Percentiles rank a stretch among this genome's conserved stretches.
Evolutionary conservation across 139 green algal genomes (phyloP).

Genomic region (Tetradesmus obliquus): DNA sequence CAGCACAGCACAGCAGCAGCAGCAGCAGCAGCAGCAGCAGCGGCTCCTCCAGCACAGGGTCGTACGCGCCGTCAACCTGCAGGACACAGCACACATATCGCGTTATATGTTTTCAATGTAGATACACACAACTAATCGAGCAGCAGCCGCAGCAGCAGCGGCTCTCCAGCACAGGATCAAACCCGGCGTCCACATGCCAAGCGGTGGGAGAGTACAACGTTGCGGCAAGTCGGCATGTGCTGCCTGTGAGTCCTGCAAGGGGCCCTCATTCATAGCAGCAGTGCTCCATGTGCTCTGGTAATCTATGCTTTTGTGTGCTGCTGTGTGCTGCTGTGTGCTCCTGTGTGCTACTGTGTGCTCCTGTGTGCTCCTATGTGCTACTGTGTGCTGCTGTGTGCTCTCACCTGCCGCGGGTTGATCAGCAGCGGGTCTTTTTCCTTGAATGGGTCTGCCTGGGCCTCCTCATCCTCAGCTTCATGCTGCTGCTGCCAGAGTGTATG

Average conservation of each 20-base stretch:
- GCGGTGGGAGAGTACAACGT: too few relatives aligned
- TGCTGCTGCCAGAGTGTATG: background rate
- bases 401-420: background rate
- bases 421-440: background rate
- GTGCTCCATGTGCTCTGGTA: too few relatives aligned
- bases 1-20: too few relatives aligned
- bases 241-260: too few relatives aligned
- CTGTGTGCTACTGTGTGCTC: background rate
- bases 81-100: too few relatives aligned
- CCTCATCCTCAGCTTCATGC: background rate
- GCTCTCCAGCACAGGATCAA: conserved; percentile 8
- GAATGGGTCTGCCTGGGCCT: background rate
- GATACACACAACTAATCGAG: too few relatives aligned
- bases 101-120: too few relatives aligned
- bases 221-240: too few relatives aligned
- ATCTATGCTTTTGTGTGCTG: too few relatives aligned
- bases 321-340: background rate
- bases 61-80: background rate
- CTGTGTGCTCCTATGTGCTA: background rate
- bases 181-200: background rate
- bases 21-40: too few relatives aligned
- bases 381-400: background rate
- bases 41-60: too few relatives aligned
- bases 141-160: background rate
- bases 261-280: too few relatives aligned